Base-by-base conservation (phyloP, 2,329 filamentous ascomycete genomes). In the Cyphellophora attinorum region DNA sequence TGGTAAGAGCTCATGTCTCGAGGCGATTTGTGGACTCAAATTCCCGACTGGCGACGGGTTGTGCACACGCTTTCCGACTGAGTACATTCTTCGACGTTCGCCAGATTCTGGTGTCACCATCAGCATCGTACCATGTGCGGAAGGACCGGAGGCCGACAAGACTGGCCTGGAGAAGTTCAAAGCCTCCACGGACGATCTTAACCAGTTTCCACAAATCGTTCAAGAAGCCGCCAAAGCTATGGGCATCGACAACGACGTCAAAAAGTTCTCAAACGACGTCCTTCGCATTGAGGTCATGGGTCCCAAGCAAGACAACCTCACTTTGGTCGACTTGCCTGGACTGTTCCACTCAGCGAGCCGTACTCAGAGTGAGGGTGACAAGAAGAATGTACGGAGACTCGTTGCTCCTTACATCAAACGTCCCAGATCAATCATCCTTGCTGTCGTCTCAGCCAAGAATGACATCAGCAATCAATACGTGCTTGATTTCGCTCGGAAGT, bases 1-100 rank as follows among this genome's bases (percentile, higher is more conserved):
- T 1, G 76, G 75, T 2, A 81, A 81, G 48, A 75, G 68, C n/a
- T 79, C 73, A 0, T 72, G 79, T 0, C 63, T 81, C 0, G 72
- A 80, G 42, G 76, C 76, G 0, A 72, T 81, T 30, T 73, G 74
- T 0, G 65, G 69, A 6, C 68, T 82, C 2, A 64, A 65, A 0
- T 79, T 81, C 30, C 70, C 73, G 0, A 57, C 66, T 8, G 70
- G 75, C 4, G 66, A 67, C 11, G 67, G 58, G 15, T 37, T 74
- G 0, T 79, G 74, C 48, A 80, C 76, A 0, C 61, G 71, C 0
- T 79, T 79, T 39, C 68, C 75, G 0, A 79, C 73, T 0, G 72
- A 80, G 46, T 53, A 79, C 3, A 62, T 73, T 12, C 57, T 79
- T 6, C 62, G 68, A 2, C 61, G 63, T 3, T 55, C 54, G 1